These are phyloP conservation scores for Candida ulmi DNA, from an alignment of 805 yeast species.

Conservation along the genomic window DNA sequence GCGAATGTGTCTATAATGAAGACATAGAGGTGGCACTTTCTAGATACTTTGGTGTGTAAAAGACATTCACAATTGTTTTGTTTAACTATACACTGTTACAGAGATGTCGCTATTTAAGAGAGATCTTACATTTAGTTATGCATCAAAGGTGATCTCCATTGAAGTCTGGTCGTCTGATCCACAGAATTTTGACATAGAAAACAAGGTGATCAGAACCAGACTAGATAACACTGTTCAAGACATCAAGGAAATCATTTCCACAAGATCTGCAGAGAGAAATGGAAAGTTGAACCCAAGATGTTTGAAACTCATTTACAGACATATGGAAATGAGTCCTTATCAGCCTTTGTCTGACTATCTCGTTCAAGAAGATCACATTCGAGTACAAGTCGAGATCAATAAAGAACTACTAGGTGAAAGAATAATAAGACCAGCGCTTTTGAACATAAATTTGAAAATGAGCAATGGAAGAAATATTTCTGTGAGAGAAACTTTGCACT, in stretches of 20 bases:
- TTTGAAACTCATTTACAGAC: conserved; percentile 8
- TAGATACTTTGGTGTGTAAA: too few species aligned
- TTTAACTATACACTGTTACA: too few species aligned
- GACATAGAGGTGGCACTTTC: neutral
- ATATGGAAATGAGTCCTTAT: conserved; percentile 9
- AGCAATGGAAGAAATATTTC: conserved; percentile 15
- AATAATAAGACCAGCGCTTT: conserved; percentile 8
- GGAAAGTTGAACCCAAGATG: conserved; percentile 15
- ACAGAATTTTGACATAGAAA: conserved; percentile 8
- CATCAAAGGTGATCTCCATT: conserved; percentile 7
- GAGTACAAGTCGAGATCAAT: conserved; percentile 19
- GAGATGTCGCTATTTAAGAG: conserved; percentile 2
- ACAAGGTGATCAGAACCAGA: conserved; percentile 16
- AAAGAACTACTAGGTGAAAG: conserved; percentile 3
- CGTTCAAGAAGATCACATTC: conserved; percentile 6
- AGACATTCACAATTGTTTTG: too few species aligned
- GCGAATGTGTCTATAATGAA: too few species aligned
- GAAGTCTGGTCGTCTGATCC: conserved; percentile 19
- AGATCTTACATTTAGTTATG: conserved; percentile 17
- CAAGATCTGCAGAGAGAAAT: conserved; percentile 11
- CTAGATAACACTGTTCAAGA: conserved; percentile 22
- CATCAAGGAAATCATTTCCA: conserved; percentile 17
- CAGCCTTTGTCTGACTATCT: conserved; percentile 14
- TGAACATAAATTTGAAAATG: conserved; percentile 14
- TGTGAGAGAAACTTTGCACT: conserved; percentile 9